These are phyloP conservation scores for Boletus sp. DNA, from an alignment of 1,284 basidiomycete genomes.

Conservation along the genomic window DNA sequence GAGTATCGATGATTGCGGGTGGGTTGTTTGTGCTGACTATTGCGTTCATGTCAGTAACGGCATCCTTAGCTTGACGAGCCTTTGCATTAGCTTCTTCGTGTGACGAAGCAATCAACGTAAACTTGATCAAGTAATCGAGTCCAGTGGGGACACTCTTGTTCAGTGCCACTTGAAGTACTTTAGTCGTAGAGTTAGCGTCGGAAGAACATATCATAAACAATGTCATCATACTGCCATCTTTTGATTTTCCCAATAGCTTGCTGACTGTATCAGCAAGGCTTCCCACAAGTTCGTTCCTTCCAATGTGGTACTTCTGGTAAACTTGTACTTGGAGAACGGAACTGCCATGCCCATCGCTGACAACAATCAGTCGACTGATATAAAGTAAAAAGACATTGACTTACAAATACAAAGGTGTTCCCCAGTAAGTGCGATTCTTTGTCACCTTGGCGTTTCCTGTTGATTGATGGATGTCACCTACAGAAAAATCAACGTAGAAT, in stretches of 20 bases:
- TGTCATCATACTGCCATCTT: constrained; percentile 1
- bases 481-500: constrained; percentile 2
- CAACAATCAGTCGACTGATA: not conserved
- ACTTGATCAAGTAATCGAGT: not conserved
- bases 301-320: not conserved
- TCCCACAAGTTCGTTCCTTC: constrained; percentile 4
- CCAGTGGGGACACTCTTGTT: no score
- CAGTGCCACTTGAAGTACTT: no score
- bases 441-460: not conserved
- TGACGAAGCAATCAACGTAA: constrained; percentile 3
- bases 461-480: not conserved
- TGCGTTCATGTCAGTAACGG: no score
- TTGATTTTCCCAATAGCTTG: not conserved
- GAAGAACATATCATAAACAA: not conserved
- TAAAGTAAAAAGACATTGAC: not conserved
- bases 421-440: constrained; percentile 1
- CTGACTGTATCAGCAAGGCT: not conserved
- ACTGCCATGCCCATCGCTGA: constrained; percentile 4
- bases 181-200: not conserved
- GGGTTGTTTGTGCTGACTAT: no score
- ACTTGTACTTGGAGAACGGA: not conserved
- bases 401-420: constrained; percentile 7
- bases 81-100: no score
- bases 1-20: no score
- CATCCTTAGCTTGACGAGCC: no score